phyloP scores from a whole-genome alignment of 2,329 filamentous ascomycete genomes.

The Blastomyces parvus region DNA sequence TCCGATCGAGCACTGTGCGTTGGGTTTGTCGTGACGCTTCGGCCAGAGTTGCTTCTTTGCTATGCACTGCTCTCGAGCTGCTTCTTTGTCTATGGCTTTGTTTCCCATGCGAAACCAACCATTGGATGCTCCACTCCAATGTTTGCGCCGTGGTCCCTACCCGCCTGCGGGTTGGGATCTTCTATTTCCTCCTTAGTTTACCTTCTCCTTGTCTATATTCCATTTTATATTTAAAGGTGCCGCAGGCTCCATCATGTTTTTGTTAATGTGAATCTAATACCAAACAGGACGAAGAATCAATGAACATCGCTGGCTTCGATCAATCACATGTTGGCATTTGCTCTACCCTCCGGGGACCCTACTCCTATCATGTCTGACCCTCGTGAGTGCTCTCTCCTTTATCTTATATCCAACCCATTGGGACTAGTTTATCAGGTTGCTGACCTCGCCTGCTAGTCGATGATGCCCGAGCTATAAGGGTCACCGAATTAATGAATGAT shows the following conservation, averaged over 20 bases:
- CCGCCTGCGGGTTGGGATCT: not conserved
- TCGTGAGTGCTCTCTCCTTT: conserved; percentile 35
- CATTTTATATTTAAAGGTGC: conserved; percentile 8
- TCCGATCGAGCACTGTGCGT: not conserved
- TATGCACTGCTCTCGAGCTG: not conserved
- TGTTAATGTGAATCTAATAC: not conserved
- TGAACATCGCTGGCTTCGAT: conserved; percentile 9
- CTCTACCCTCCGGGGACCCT: conserved; percentile 10
- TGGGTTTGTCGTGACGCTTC: not conserved
- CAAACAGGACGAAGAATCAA: not conserved
- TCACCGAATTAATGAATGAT: conserved; percentile 56
- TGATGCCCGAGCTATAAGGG: conserved; percentile 52
- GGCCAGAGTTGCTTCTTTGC: conserved; percentile 2
- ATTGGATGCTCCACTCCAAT: not conserved
- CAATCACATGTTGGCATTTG: conserved; percentile 14
- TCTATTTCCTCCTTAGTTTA: not conserved
- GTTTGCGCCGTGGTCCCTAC: not conserved
- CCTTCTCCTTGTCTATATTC: not conserved
- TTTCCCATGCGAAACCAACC: not conserved
- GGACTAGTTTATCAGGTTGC: not conserved
- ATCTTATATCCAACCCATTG: not conserved
- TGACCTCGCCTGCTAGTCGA: conserved; percentile 42
- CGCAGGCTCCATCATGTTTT: conserved; percentile 7
- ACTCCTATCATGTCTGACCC: conserved; percentile 44
- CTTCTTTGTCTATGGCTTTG: not conserved